phyloP scores from a whole-genome alignment of 495 filamentous ascomycete genomes.

The Podospora comata region DNA sequence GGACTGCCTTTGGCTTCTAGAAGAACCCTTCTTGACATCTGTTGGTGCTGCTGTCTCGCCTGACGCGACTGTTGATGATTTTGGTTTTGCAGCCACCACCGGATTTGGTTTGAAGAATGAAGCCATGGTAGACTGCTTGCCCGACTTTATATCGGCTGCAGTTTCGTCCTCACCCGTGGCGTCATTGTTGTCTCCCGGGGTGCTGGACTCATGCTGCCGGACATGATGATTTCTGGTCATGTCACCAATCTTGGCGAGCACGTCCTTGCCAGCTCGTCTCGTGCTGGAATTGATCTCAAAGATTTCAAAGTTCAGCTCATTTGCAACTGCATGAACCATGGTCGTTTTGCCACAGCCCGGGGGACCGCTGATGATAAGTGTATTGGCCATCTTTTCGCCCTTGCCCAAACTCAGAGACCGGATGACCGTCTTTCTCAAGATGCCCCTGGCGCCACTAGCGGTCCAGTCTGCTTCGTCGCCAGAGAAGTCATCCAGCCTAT shows the following conservation, averaged over 20 bases:
- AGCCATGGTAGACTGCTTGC: slow-evolving; percentile 72
- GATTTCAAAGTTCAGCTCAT: slow-evolving; percentile 89
- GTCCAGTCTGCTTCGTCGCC: slow-evolving; percentile 60
- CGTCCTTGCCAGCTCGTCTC: slow-evolving; percentile 81
- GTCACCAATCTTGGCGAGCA: slow-evolving; percentile 88
- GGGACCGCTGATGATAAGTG: slow-evolving; percentile 83
- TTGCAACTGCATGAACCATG: slow-evolving; percentile 88
- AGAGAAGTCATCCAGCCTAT: slow-evolving; percentile 69
- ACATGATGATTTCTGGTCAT: slow-evolving; percentile 97
- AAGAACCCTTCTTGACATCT: slow-evolving; percentile 41
- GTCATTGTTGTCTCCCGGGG: slow-evolving; percentile 20
- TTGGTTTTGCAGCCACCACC: slow-evolving; percentile 23
- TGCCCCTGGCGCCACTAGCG: slow-evolving; percentile 37
- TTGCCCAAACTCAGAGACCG: slow-evolving; percentile 49
- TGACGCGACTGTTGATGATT: slow-evolving; percentile 22
- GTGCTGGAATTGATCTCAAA: slow-evolving; percentile 90
- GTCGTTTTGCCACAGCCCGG: slow-evolving; percentile 92
- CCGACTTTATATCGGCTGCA: slow-evolving; percentile 57
- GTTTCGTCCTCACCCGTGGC: slow-evolving; percentile 40
- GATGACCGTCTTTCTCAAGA: slow-evolving; percentile 59
- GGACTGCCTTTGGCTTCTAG: slow-evolving; percentile 79
- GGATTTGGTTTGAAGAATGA: slow-evolving; percentile 69
- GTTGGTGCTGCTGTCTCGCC: slow-evolving; percentile 15
- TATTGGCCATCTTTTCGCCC: slow-evolving; percentile 48
- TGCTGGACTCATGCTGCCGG: slow-evolving; percentile 36